Base-by-base conservation (phyloP, 768 basidiomycete genomes). In the Amylocystis lapponica region DNA sequence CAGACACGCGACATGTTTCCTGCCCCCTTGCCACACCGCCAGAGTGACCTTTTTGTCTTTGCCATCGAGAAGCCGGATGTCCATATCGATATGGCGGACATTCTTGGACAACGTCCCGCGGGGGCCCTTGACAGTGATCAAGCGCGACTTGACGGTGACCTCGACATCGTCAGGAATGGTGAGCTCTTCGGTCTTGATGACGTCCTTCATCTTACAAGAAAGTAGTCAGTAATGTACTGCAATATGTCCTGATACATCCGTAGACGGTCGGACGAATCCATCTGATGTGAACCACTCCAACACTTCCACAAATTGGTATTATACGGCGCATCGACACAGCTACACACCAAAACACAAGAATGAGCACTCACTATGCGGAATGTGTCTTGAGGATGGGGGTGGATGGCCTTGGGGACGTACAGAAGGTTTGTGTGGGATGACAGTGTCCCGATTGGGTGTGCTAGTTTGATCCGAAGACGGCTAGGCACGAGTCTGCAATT, bases 1-100 rank as follows among this genome's bases (percentile, higher is more conserved):
- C 53, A 99, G 73, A 75, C 94, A 97, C 45, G 96, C 96, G 59
- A 98, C 89, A 64, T 99, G 96, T 75, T 99, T 99, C 63, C 96
- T 83, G 51, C 82, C 86, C 49, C 90, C 96, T 70, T 97, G 91
- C 96, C 96, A 99, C 47, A 99, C 89, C 47, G 91, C 88, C 59
- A 98, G 79, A 49, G 79, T 80, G 63, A 98, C 86, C 63, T 83
- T 81, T 62, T 76, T 79, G 55, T 74, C 72, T 70, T 91, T 84
- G 62, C 78, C 75, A 71, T 86, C 88, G 55, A 88, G 66, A 39
- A 91, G 67, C 61, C 84, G 81, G 66, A 94, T 83, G 67, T 93
- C 91, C 88, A 95, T 93, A 70, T 91, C 79, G 54, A 93, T 79
- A 72, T 95, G 92, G 51, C 87, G 87, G 63, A 92, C 79, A 56